phyloP scores from a whole-genome alignment of 768 basidiomycete genomes.

The Leccinum uliginosum region DNA sequence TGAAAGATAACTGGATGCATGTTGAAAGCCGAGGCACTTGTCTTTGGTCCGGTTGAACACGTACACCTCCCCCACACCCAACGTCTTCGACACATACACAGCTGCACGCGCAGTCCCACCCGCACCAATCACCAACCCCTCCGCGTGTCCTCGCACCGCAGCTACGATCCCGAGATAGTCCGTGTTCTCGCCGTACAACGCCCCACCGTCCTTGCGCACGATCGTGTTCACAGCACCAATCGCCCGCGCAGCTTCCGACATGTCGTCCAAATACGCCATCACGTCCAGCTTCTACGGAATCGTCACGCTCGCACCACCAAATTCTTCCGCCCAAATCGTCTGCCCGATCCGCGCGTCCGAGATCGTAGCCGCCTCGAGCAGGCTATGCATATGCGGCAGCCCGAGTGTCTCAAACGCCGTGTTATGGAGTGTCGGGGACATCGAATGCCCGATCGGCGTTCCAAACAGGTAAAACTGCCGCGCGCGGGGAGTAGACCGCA shows the following conservation, averaged over 20 bases:
- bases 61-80: conserved; percentile 71
- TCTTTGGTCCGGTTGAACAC: conserved; percentile 79
- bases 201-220: conserved; percentile 39
- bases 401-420: conserved; percentile 78
- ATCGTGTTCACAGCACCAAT: conserved; percentile 98
- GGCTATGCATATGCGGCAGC: conserved; percentile 74
- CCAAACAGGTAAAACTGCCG: conserved; percentile 86
- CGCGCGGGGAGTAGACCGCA: conserved; percentile 73
- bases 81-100: conserved; percentile 75
- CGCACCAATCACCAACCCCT: conserved; percentile 84
- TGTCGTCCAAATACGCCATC: conserved; percentile 73
- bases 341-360: conserved; percentile 42
- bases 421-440: conserved; percentile 93
- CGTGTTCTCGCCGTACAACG: conserved; percentile 90
- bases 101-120: conserved; percentile 95
- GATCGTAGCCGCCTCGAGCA: conserved; percentile 68
- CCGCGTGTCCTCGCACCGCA: conserved; percentile 42
- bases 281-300: conserved; percentile 94
- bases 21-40: no score
- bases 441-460: conserved; percentile 80
- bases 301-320: conserved; percentile 95
- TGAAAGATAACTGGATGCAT: no score
- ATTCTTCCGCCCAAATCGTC: conserved; percentile 60
- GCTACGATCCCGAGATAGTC: conserved; percentile 89
- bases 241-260: conserved; percentile 75